A percentile compares a stretch with the other conserved stretches of the same genome.
Evolutionary conservation across 108 stramenopile species (phyloP).

Genomic region (Schizochytrium sp.): DNA sequence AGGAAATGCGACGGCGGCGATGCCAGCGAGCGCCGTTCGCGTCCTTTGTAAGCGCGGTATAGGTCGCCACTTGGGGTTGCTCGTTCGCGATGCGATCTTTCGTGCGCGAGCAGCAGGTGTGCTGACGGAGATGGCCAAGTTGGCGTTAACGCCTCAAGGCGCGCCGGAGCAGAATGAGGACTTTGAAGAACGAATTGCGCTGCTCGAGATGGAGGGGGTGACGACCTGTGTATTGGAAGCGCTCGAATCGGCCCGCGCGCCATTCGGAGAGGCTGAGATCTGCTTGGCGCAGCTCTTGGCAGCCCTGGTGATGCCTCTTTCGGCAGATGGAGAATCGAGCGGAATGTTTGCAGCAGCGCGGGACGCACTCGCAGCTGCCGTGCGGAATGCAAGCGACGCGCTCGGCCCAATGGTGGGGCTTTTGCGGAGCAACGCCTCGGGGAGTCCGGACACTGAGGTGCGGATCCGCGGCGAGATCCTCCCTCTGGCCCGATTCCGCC

Average conservation of each 20-base stretch:
- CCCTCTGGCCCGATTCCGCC: neutral
- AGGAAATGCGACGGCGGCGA: neutral
- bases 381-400: neutral
- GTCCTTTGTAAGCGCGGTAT: neutral
- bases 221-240: neutral
- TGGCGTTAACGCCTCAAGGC: neutral
- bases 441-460: neutral
- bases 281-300: neutral
- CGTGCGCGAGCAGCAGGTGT: neutral
- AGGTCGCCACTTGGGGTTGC: neutral
- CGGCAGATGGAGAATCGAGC: neutral
- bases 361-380: neutral
- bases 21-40: neutral
- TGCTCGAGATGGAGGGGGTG: neutral
- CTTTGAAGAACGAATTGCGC: neutral
- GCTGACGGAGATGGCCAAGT: neutral
- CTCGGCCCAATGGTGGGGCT: neutral
- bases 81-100: neutral
- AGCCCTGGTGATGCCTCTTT: neutral
- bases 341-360: neutral
- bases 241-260: neutral
- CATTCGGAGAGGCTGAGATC: neutral
- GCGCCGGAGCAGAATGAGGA: neutral
- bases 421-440: neutral
- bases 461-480: neutral